A percentile compares a stretch with the other conserved stretches of the same genome.
phyloP scores from a whole-genome alignment of 805 yeast species.

The Danielia oregonensis region DNA sequence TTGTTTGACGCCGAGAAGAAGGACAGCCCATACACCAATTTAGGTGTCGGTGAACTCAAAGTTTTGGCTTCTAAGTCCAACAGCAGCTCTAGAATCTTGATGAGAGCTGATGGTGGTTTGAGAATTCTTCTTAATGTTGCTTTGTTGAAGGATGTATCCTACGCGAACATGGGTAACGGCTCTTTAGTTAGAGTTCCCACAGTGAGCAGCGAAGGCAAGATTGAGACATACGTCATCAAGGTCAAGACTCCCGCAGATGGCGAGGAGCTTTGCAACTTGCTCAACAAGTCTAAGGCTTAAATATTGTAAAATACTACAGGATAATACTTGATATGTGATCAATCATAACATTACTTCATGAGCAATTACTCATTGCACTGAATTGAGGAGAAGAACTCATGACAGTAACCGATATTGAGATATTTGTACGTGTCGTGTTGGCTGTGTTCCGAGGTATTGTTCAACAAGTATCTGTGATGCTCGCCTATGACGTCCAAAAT shows the following conservation, averaged over 20 bases:
- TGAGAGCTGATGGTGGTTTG: slow-evolving; percentile 87
- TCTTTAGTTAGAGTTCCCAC: slow-evolving; percentile 65
- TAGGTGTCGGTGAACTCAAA: slow-evolving; percentile 83
- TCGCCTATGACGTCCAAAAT: slow-evolving; percentile 30
- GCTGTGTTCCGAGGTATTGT: no score
- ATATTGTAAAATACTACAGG: slow-evolving; percentile 1
- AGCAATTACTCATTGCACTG: no score
- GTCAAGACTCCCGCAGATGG: slow-evolving; percentile 79
- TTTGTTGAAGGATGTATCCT: slow-evolving; percentile 55
- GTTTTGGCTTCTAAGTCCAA: slow-evolving; percentile 60
- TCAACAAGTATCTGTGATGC: not conserved
- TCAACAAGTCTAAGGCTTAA: slow-evolving; percentile 20
- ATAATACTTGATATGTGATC: no score
- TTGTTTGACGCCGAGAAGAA: slow-evolving; percentile 51
- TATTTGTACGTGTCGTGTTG: slow-evolving; percentile 19
- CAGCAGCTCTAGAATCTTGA: slow-evolving; percentile 62
- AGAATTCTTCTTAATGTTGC: slow-evolving; percentile 69
- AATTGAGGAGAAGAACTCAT: slow-evolving; percentile 44
- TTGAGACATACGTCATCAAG: slow-evolving; percentile 66
- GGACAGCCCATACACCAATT: slow-evolving; percentile 48
- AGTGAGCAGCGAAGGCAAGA: slow-evolving; percentile 41
- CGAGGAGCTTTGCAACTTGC: slow-evolving; percentile 38
- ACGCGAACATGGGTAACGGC: slow-evolving; percentile 61
- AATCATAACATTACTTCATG: no score
- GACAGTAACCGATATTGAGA: slow-evolving; percentile 47